Evolutionary conservation across 2,329 filamentous ascomycete species (phyloP), one percentile per base, ranked within the genome.

Genomic region (Pestalotiopsis sp.): DNA sequence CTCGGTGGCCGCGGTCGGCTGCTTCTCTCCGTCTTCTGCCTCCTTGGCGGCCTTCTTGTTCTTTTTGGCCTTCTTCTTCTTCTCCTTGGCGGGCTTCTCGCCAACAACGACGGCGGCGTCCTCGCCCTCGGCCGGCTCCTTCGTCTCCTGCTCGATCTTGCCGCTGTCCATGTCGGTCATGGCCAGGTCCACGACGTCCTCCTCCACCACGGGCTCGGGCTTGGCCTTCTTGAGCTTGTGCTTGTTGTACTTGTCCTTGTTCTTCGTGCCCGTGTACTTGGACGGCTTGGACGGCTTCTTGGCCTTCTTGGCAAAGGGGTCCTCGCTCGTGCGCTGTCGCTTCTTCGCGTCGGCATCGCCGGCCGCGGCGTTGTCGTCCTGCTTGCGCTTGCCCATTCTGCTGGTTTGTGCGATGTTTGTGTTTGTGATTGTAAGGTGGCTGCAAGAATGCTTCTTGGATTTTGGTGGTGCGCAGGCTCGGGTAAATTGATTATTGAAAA

Each of bases 51-150:
- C 60, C 58, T 64, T 69, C n/a, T 58, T 61, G 26, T 38, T 55
- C 59, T 78, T 78, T 68, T 78, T 75, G 67, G 73, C 73, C 61
- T 81, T 80, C 68, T 79, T 79, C 66, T 78, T 77, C 59, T 77
- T 75, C 14, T 52, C 7, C 7, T 52, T 20, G 68, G 75, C 78
- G 66, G 67, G 73, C 44, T 68, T 69, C 9, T 73, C 74, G 64
- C 59, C 67, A 48, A 68, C 66, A n/a, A 4, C 24, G 7, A 20
- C 17, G 3, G 38, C 13, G 3, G 30, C 10, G 10, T 14, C 24
- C 14, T 30, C 55, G 6, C 13, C 14, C 10, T 17, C 39, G 11
- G 39, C 38, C 14, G 22, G 24, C 9, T 58, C 48, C 52, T 61
- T 39, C 26, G 59, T 52, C 38, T 24, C 44, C 38, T 66, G 30